Percentiles rank a stretch among this genome's conserved stretches.
Conservation (phyloP, 2,329 filamentous ascomycete species). For the Fusarium sp. region DNA sequence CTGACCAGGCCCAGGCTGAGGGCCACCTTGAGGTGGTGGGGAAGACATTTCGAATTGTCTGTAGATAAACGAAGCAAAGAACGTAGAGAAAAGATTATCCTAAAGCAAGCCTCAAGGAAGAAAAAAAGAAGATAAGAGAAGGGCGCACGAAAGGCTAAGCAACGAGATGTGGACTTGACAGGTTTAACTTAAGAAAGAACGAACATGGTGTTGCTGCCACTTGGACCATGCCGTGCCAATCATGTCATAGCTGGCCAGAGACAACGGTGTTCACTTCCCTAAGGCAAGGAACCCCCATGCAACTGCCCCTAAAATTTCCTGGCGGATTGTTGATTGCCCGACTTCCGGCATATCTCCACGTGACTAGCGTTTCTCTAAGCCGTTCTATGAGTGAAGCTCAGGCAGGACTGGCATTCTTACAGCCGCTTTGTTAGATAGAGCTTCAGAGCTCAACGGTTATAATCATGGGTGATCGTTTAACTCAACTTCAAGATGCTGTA, state of each 20-base stretch:
- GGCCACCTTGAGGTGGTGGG: constrained; percentile 45
- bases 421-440: constrained; percentile 6
- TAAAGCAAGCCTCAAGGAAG: constrained; percentile 19
- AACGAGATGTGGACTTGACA: constrained; percentile 22
- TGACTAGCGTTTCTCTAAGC: constrained; percentile 14
- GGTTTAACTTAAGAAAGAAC: constrained; percentile 31
- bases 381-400: background rate
- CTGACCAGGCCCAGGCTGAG: constrained; percentile 44
- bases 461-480: constrained; percentile 78
- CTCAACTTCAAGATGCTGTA: constrained; percentile 85
- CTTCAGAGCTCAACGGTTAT: constrained; percentile 2
- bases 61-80: constrained; percentile 17
- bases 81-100: constrained; percentile 26
- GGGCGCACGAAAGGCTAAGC: constrained; percentile 26
- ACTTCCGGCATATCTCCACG: constrained; percentile 35
- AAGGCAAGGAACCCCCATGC: constrained; percentile 2
- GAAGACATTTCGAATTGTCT: constrained; percentile 44
- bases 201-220: constrained; percentile 36
- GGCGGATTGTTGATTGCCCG: constrained; percentile 49
- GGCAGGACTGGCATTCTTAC: background rate
- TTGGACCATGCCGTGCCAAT: constrained; percentile 42
- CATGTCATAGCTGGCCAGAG: constrained; percentile 43
- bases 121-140: constrained; percentile 2
- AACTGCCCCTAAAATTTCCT: constrained; percentile 24
- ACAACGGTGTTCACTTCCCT: constrained; percentile 54